Percentiles rank a stretch among this genome's conserved stretches.
These are phyloP conservation scores for Spathaspora sp. DNA, from an alignment of 1,139 yeast genomes.

Conservation along the genomic window DNA sequence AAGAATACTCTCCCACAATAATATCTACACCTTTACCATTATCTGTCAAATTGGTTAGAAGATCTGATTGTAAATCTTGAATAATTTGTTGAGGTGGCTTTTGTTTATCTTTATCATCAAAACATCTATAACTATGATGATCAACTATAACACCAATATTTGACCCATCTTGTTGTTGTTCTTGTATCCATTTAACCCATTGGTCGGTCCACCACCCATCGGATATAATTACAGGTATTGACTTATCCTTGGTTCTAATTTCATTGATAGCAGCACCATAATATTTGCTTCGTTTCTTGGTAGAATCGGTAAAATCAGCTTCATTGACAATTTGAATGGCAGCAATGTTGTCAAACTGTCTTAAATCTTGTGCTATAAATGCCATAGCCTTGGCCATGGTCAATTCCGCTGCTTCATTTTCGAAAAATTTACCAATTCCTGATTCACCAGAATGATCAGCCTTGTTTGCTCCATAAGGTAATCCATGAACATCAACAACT, in stretches of 20 bases:
- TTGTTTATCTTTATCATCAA: slow-evolving; percentile 68
- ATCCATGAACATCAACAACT: slow-evolving; percentile 80
- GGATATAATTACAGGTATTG: slow-evolving; percentile 74
- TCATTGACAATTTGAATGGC: slow-evolving; percentile 89
- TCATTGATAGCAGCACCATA: slow-evolving; percentile 66
- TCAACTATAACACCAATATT: slow-evolving; percentile 71
- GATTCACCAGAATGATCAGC: slow-evolving; percentile 79
- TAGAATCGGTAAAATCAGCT: slow-evolving; percentile 57
- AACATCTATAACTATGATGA: slow-evolving; percentile 84
- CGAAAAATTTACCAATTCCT: slow-evolving; percentile 66
- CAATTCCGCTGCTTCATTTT: slow-evolving; percentile 40
- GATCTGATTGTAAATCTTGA: slow-evolving; percentile 51
- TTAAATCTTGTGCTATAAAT: slow-evolving; percentile 63
- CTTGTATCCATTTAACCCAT: slow-evolving; percentile 70
- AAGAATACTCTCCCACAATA: slow-evolving; percentile 86
- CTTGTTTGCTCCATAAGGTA: slow-evolving; percentile 91
- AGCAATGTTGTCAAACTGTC: slow-evolving; percentile 60
- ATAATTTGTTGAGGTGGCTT: slow-evolving; percentile 68
- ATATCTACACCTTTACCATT: slow-evolving; percentile 60
- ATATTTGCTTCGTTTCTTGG: slow-evolving; percentile 54
- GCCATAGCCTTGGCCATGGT: slow-evolving; percentile 52
- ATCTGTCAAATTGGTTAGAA: slow-evolving; percentile 50
- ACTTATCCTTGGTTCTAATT: slow-evolving; percentile 55
- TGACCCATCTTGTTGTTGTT: slow-evolving; percentile 31
- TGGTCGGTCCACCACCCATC: slow-evolving; percentile 93